Evolutionary conservation across 2,329 filamentous ascomycete genomes (phyloP), one percentile per base, ranked within the genome.

Genomic region (Penicillium sp.): DNA sequence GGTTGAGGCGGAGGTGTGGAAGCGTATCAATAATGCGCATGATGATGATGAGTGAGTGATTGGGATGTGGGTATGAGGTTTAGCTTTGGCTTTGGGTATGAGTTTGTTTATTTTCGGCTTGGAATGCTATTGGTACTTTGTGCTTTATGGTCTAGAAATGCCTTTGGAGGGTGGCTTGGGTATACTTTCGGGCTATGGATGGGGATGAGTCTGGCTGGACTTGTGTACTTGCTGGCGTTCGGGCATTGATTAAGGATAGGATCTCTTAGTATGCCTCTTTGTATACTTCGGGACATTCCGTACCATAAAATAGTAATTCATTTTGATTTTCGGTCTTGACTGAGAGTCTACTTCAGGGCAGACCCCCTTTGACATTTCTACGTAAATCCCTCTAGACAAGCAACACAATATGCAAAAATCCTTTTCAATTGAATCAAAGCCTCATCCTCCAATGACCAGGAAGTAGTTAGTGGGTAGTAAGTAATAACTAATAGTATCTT

Each of bases 1-100:
- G 71, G 76, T 79, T 49, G 81, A 83, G 70, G 77, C 78, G 58
- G 78, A 78, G 71, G 78, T 81, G 50, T 84, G 82, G 82, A 81
- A 72, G 73, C 74, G 75, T 63, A 78, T 83, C 56, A 81, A 81
- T 71, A 70, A 74, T 62, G 72, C 68, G 17, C 75, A 76, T 72
- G 71, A 72, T 61, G 63, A 71, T 63, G 64, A 66, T 60, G 57
- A 62, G 40, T 63, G 59, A 28, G 59, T 26, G 28, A 30, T 33
- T 17, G 28, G n/a, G 35, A 24, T 54, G 30, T 19, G 28, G 17
- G 38, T 33, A 15, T 50, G 9, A 15, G 13, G 22, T 50, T 30
- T 50, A 13, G 13, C 12, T 49, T 15, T 37, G 49, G n/a, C 35
- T 13, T 6, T 45, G 42, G 24, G 6, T 17, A 9, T 15, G 24